These are phyloP conservation scores for Nannizziopsis arthrosporioides DNA, from an alignment of 2,329 filamentous ascomycete species.

Conservation along the genomic window DNA sequence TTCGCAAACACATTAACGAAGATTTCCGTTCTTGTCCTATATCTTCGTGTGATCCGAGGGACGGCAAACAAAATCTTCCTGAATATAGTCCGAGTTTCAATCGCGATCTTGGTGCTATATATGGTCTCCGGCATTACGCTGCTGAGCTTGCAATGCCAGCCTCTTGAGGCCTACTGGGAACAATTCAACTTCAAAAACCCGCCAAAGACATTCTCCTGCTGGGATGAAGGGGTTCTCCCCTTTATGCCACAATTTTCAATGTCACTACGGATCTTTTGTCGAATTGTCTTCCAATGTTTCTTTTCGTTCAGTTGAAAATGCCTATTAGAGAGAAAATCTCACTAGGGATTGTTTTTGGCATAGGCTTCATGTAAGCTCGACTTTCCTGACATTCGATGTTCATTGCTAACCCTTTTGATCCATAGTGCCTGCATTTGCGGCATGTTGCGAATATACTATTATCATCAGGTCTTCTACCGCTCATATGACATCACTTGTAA, in stretches of 20 bases:
- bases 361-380: constrained; percentile 8
- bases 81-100: neutral
- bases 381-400: neutral
- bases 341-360: constrained; percentile 5
- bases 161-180: constrained; percentile 7
- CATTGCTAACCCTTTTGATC: neutral
- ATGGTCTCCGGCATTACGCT: neutral
- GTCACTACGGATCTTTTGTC: constrained; percentile 7
- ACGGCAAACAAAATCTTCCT: constrained; percentile 10
- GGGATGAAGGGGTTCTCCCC: constrained; percentile 8
- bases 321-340: constrained; percentile 9
- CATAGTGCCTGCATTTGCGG: constrained; percentile 9
- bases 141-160: constrained; percentile 7
- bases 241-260: constrained; percentile 7
- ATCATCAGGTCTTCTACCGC: constrained; percentile 5
- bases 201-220: constrained; percentile 3
- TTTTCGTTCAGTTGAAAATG: constrained; percentile 11
- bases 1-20: constrained; percentile 6
- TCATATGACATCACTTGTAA: constrained; percentile 12
- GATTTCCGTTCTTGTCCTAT: constrained; percentile 10
- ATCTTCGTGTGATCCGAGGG: constrained; percentile 10
- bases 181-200: constrained; percentile 7
- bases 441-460: constrained; percentile 5
- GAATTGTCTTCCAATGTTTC: constrained; percentile 8
- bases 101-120: constrained; percentile 9